Percentiles rank a stretch among this genome's conserved stretches.
Evolutionary conservation across 2,329 filamentous ascomycete genomes (phyloP).

Genomic region (Verticillium klebahnii): DNA sequence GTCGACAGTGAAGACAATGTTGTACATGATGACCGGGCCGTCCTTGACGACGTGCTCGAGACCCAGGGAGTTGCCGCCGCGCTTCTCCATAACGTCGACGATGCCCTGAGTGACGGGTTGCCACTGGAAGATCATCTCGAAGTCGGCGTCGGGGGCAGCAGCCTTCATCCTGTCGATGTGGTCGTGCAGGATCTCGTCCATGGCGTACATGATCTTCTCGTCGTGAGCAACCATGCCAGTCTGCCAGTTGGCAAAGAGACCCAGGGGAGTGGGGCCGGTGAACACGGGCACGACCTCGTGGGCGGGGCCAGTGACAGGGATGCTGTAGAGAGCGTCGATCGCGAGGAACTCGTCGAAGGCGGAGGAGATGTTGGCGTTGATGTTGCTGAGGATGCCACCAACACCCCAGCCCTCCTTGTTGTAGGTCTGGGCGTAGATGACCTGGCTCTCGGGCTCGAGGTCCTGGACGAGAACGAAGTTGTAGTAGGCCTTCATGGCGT

Average conservation of each 20-base stretch:
- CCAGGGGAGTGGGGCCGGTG: not conserved
- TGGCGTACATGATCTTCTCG: not conserved
- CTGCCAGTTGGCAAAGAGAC: constrained; percentile 1
- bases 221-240: constrained; percentile 2
- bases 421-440: constrained; percentile 2
- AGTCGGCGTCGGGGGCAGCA: constrained; percentile 1
- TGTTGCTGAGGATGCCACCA: constrained; percentile 1
- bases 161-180: not conserved
- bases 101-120: constrained; percentile 26
- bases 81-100: constrained; percentile 14
- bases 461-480: constrained; percentile 3
- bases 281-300: constrained; percentile 1
- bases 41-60: constrained; percentile 27
- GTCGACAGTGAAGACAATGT: constrained; percentile 32
- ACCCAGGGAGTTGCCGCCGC: constrained; percentile 26
- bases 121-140: constrained; percentile 13
- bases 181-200: constrained; percentile 3
- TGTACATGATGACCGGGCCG: constrained; percentile 29
- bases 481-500: constrained; percentile 4
- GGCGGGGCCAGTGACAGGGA: not conserved
- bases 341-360: constrained; percentile 7
- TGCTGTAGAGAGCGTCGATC: constrained; percentile 1
- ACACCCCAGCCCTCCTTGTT: not conserved
- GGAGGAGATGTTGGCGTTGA: not conserved
- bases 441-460: constrained; percentile 4